Conservation (phyloP, 176 grass and related monocot genomes). For the Thinopyrum elongatum region DNA sequence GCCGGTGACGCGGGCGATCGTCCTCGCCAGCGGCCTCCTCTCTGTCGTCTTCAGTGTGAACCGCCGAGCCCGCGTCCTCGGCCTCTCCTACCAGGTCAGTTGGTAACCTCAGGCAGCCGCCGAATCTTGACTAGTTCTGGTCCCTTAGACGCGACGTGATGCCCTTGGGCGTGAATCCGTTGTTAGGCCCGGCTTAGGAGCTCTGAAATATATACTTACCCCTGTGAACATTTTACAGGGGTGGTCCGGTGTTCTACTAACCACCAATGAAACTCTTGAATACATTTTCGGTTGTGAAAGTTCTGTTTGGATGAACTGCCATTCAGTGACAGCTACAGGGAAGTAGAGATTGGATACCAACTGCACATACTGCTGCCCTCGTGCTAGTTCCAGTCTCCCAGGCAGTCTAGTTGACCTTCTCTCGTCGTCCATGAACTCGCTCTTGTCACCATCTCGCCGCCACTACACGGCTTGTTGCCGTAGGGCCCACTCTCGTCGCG, state of each 20-base stretch:
- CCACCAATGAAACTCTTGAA: background rate
- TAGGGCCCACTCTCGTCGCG: background rate
- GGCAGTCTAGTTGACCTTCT: background rate
- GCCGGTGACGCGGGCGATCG: slow-evolving; percentile 59
- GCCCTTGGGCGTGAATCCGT: background rate
- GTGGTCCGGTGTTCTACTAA: background rate
- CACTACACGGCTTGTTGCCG: background rate
- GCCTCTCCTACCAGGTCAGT: slow-evolving; percentile 65
- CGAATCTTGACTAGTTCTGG: slow-evolving; percentile 17
- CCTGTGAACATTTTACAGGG: background rate
- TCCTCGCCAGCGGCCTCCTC: slow-evolving; percentile 55
- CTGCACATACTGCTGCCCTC: background rate
- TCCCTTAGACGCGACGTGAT: background rate
- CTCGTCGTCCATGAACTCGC: background rate
- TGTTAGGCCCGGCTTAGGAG: slow-evolving; percentile 3
- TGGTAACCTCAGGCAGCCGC: background rate
- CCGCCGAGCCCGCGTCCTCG: slow-evolving; percentile 40
- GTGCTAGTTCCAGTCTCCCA: background rate
- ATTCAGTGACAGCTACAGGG: background rate
- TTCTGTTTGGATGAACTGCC: background rate
- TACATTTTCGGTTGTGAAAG: too few relatives aligned
- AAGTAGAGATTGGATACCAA: background rate
- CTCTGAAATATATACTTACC: background rate
- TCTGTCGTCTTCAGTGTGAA: slow-evolving; percentile 47
- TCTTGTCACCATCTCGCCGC: background rate